These are phyloP conservation scores for Xerocomus brunneocitrinus DNA, from an alignment of 768 basidiomycete genomes.

Conservation along the genomic window DNA sequence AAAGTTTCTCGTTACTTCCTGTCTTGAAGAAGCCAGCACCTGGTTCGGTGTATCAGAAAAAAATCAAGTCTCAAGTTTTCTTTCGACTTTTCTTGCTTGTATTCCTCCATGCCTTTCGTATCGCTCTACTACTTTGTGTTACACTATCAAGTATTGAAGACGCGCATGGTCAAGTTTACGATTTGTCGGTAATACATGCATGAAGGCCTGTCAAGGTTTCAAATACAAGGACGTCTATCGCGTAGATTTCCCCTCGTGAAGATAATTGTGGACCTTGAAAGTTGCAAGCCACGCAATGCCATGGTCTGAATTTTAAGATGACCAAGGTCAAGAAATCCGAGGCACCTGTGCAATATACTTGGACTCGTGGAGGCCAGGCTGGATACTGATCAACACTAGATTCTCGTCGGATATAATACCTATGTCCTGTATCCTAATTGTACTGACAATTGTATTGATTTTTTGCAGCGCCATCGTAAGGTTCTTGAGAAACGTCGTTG, in stretches of 20 bases:
- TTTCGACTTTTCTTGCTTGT: conserved; percentile 50
- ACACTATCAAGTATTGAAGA: conserved; percentile 38
- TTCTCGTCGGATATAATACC: background rate
- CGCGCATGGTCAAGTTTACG: conserved; percentile 34
- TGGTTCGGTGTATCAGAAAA: conserved; percentile 52
- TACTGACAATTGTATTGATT: background rate
- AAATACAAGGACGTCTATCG: conserved; percentile 12
- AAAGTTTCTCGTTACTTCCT: conserved; percentile 49
- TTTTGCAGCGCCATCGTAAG: background rate
- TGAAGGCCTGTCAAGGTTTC: conserved; percentile 28
- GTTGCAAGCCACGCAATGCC: background rate
- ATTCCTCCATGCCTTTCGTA: conserved; percentile 36
- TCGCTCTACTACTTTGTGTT: conserved; percentile 46
- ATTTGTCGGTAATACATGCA: conserved; percentile 36
- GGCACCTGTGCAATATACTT: background rate
- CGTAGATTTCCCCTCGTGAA: conserved; percentile 15
- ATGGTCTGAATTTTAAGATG: conserved; percentile 23
- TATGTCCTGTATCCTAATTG: conserved; percentile 3
- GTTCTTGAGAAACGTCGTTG: too few relatives aligned
- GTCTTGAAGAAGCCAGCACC: conserved; percentile 42
- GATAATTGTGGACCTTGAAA: conserved; percentile 2
- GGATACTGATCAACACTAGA: conserved; percentile 5
- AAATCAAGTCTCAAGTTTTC: conserved; percentile 66
- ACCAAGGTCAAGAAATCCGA: conserved; percentile 15
- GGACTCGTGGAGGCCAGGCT: background rate